These are phyloP conservation scores for Didymellaceae sp. DNA, from an alignment of 2,329 filamentous ascomycete species.

Conservation along the genomic window DNA sequence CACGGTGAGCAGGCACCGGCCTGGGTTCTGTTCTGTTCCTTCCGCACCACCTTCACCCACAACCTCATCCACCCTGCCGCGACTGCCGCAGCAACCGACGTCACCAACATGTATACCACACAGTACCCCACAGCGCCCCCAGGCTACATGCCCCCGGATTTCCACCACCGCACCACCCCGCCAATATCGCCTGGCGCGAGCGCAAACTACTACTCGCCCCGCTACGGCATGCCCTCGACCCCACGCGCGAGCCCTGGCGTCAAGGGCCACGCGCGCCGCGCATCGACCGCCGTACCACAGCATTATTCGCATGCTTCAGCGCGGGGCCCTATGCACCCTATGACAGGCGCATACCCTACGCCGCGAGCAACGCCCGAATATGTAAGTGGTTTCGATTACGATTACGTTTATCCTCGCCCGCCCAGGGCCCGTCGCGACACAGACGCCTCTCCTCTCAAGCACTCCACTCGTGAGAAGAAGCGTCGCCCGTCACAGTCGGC, in stretches of 20 bases:
- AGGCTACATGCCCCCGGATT: slow-evolving; percentile 48
- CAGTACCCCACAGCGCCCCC: slow-evolving; percentile 46
- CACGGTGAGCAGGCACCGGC: slow-evolving; percentile 45
- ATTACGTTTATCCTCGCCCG: slow-evolving; percentile 55
- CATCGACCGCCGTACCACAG: slow-evolving; percentile 57
- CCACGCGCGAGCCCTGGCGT: slow-evolving; percentile 55
- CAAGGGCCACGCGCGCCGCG: slow-evolving; percentile 60
- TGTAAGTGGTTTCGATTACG: slow-evolving; percentile 67
- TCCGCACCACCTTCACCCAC: slow-evolving; percentile 7
- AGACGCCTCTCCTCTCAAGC: slow-evolving; percentile 49
- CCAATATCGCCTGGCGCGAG: slow-evolving; percentile 56
- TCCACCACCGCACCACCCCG: slow-evolving; percentile 42
- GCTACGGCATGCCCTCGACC: slow-evolving; percentile 57
- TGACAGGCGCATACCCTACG: slow-evolving; percentile 54
- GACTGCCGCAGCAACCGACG: not conserved
- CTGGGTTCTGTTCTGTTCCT: slow-evolving; percentile 31
- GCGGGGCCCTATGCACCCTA: slow-evolving; percentile 51
- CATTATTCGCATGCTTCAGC: slow-evolving; percentile 53
- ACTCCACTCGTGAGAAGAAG: slow-evolving; percentile 53
- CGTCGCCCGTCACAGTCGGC: slow-evolving; percentile 59
- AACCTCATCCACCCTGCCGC: not conserved
- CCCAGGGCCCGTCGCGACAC: slow-evolving; percentile 49
- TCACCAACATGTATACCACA: slow-evolving; percentile 35
- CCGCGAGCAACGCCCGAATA: slow-evolving; percentile 64
- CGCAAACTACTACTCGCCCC: slow-evolving; percentile 60